Conservation (phyloP, 345 rosid genomes). For the Salix caprea region DNA sequence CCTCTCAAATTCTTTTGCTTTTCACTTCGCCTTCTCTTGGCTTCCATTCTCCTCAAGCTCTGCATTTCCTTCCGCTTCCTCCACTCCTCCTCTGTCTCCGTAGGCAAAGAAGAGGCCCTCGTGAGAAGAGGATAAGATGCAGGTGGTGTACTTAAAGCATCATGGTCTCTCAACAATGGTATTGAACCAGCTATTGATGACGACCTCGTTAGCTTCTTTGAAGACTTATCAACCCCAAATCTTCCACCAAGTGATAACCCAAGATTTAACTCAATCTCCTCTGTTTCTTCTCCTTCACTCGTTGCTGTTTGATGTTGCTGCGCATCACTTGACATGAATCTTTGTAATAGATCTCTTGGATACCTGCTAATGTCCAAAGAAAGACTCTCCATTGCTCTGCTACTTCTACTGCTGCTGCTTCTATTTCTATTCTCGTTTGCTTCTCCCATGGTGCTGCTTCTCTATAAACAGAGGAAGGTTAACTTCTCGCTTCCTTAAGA, state of each 20-base stretch:
- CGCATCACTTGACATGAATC: constrained; percentile 43
- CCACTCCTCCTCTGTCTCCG: constrained; percentile 91
- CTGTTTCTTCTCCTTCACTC: constrained; percentile 32
- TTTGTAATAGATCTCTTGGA: constrained; percentile 78
- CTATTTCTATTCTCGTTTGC: constrained; percentile 31
- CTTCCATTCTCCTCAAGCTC: constrained; percentile 74
- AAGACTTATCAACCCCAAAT: constrained; percentile 76
- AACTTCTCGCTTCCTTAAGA: neutral
- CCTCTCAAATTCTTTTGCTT: constrained; percentile 58
- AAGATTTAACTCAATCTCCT: constrained; percentile 70
- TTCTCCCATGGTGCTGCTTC: constrained; percentile 44
- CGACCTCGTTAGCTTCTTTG: constrained; percentile 56
- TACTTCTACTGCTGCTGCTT: constrained; percentile 25
- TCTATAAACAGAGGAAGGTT: neutral
- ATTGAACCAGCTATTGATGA: constrained; percentile 63
- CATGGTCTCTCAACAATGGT: constrained; percentile 35
- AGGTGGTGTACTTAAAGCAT: constrained; percentile 16
- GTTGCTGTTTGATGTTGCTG: constrained; percentile 14
- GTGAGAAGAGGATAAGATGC: constrained; percentile 44
- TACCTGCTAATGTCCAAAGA: constrained; percentile 53
- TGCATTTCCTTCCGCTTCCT: constrained; percentile 86
- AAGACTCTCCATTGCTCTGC: constrained; percentile 48
- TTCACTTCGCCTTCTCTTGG: constrained; percentile 74
- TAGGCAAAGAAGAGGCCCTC: constrained; percentile 78
- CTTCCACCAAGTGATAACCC: constrained; percentile 84